Evolutionary conservation across 495 filamentous ascomycete genomes (phyloP), one percentile per base, ranked within the genome.

Genomic region (Chaetomium cochliodes): DNA sequence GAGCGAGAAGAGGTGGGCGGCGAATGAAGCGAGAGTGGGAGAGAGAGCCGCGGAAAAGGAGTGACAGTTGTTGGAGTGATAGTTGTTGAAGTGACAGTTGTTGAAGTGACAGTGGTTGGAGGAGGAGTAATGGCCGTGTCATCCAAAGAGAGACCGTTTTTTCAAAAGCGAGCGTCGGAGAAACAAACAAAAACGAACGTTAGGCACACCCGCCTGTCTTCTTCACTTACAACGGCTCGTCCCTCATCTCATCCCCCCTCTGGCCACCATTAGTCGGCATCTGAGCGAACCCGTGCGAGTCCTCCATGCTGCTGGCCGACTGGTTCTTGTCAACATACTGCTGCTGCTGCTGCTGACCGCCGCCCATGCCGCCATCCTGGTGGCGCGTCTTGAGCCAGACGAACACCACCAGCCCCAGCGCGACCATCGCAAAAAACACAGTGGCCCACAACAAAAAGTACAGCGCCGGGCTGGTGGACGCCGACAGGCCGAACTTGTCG

Each of bases 391-490:
- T 15, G 37, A 51, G 33, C 59, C 46, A 63, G n/a, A 37, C 22
- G 18, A 28, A 18, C 6, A 5, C 51, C 4, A 63, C 12, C 39
- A 54, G 39, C 3, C 39, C 67, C 4, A 69, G 25, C 41, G 59
- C 59, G 12, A 57, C 1, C 1, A 39, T 60, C 7, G 61, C 18
- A 20, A 70, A 47, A 2, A 67, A 22, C 20, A 59, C 22, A 18
- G 23, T n/a, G 44, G 44, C 62, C 69, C 70, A 65, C 23, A 68
- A 25, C 16, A 65, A 60, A 26, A 65, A 85, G 68, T 88, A 78
- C 20, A 85, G 82, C 0, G 81, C 90, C n/a, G 86, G 78, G 41
- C 89, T 83, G n/a, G 83, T 82, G 53, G 86, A 87, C 5, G 89
- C 84, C 23, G 90, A 76, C 25, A 72, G 68, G 67, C 75, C 73